Conservation (phyloP, 1,284 basidiomycete species). For the Cryptococcus sp. region DNA sequence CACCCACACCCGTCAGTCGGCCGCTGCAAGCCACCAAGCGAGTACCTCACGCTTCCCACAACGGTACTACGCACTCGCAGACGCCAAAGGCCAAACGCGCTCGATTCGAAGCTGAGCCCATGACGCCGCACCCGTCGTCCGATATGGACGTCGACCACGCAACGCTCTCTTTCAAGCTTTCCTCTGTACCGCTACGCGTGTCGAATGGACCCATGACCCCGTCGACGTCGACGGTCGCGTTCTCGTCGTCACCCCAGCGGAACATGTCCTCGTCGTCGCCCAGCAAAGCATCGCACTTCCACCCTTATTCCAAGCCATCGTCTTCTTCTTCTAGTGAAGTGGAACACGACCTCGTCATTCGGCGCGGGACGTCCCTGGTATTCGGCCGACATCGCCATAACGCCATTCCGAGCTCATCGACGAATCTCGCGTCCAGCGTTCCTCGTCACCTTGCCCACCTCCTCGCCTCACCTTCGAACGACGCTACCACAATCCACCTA, state of each 20-base stretch:
- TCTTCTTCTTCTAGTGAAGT: not conserved
- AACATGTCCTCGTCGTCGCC: slow-evolving; percentile 2
- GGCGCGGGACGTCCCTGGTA: slow-evolving; percentile 30
- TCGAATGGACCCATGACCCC: slow-evolving; percentile 34
- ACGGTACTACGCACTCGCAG: not conserved
- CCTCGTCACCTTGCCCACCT: slow-evolving; percentile 17
- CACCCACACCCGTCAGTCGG: not conserved
- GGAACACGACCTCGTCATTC: slow-evolving; percentile 20
- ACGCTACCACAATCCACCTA: slow-evolving; percentile 35
- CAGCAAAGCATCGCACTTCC: not conserved
- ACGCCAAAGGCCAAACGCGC: slow-evolving; percentile 9
- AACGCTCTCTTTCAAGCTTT: slow-evolving; percentile 3
- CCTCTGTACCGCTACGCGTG: slow-evolving; percentile 12
- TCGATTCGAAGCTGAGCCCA: slow-evolving; percentile 2
- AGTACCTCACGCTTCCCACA: slow-evolving; percentile 5
- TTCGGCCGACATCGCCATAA: slow-evolving; percentile 42
- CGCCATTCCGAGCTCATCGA: slow-evolving; percentile 1
- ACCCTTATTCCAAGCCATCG: not conserved
- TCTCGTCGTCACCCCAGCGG: slow-evolving; percentile 41
- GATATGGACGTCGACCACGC: slow-evolving; percentile 13
- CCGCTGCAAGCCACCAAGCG: slow-evolving; percentile 13
- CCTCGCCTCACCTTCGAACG: slow-evolving; percentile 16
- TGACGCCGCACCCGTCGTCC: slow-evolving; percentile 29
- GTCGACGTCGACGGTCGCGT: slow-evolving; percentile 46
- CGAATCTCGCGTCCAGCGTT: slow-evolving; percentile 13